Evolutionary conservation across 2,329 filamentous ascomycete species (phyloP).

Genomic region (Ceratocystis huliohia): DNA sequence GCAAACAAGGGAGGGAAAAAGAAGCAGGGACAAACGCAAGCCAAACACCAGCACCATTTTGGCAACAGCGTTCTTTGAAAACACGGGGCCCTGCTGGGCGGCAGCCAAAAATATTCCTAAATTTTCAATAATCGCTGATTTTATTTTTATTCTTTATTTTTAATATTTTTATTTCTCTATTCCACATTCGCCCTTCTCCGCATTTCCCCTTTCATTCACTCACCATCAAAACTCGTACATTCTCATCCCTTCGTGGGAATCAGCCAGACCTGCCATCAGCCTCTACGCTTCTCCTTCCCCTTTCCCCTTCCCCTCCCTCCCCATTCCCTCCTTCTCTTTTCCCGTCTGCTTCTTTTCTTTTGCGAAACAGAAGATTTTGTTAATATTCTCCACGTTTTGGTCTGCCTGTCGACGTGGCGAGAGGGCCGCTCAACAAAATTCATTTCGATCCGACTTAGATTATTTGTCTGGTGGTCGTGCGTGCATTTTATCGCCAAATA

Average conservation of each 20-base stretch:
- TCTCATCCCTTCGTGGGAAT: slow-evolving; percentile 3
- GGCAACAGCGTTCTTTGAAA: neutral
- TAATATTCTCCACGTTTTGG: neutral
- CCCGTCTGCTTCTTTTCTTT: neutral
- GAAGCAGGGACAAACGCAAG: neutral
- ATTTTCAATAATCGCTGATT: no score
- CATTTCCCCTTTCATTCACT: slow-evolving; percentile 4
- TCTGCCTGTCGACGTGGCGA: neutral
- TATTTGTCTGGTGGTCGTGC: neutral
- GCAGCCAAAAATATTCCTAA: slow-evolving; percentile 8
- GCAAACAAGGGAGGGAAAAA: neutral
- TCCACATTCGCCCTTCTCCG: neutral
- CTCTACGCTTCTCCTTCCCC: neutral
- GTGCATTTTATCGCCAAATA: slow-evolving; percentile 10
- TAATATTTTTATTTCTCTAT: neutral
- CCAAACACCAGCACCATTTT: neutral
- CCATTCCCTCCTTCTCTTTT: neutral
- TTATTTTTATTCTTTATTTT: no score
- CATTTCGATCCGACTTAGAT: neutral
- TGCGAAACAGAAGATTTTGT: neutral
- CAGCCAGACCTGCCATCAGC: neutral
- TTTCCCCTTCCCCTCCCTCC: neutral
- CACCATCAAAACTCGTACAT: neutral
- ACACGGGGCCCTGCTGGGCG: neutral
- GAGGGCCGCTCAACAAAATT: neutral